Conservation (phyloP, 441 rosid genomes). For the Rhodomyrtus psidioides region DNA sequence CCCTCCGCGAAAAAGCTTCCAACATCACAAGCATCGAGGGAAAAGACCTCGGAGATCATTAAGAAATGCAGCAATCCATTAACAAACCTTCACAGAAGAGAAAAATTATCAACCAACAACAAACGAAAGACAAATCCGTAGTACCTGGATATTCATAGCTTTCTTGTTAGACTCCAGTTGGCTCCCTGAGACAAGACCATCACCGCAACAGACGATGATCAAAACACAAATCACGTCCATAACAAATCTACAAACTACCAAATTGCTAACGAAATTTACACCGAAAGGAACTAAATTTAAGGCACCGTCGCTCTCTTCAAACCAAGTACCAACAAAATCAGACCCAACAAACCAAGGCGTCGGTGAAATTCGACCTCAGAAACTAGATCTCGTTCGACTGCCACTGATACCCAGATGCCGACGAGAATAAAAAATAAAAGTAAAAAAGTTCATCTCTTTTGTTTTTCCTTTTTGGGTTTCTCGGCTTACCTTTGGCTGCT, state of each 20-base stretch:
- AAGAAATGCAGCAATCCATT: neutral
- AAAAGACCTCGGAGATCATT: neutral
- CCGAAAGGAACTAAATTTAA: neutral
- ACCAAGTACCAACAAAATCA: neutral
- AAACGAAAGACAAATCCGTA: neutral
- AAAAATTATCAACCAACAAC: neutral
- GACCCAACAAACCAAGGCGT: neutral
- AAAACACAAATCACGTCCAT: neutral
- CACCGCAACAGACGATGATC: neutral
- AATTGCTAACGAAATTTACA: neutral
- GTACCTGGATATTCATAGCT: constrained; percentile 39
- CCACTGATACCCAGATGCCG: neutral
- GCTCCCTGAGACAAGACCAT: constrained; percentile 22
- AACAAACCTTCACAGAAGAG: neutral
- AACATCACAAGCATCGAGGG: neutral
- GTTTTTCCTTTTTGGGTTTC: neutral
- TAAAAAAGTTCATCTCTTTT: neutral
- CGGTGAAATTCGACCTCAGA: neutral
- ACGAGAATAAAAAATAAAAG: neutral
- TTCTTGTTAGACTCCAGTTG: constrained; percentile 37
- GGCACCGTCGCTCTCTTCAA: neutral
- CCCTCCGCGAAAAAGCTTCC: neutral
- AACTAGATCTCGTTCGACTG: neutral
- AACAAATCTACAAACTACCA: neutral
- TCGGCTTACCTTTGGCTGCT: constrained; percentile 16